phyloP scores from a whole-genome alignment of 179 eudicot genomes.

The Camellia oleifera region DNA sequence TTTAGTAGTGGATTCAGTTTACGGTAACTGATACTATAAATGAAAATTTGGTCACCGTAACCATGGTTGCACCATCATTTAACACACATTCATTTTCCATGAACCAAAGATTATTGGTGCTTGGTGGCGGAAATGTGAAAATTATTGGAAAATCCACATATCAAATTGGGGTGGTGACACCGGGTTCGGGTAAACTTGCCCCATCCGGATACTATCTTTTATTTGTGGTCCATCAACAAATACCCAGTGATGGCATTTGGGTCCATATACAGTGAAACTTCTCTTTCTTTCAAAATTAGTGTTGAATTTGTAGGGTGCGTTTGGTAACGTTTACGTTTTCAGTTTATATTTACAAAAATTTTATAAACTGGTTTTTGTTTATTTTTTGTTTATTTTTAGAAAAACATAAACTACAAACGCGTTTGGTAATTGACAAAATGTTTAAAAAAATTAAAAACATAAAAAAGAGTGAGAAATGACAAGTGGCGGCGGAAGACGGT shows the following conservation, averaged over 20 bases:
- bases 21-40: not conserved
- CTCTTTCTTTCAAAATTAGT: not conserved
- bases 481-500: too few species aligned
- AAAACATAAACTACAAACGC: too few species aligned
- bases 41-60: constrained; percentile 24
- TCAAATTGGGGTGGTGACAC: constrained; percentile 15
- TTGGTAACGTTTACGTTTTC: too few species aligned
- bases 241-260: constrained; percentile 69
- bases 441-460: too few species aligned
- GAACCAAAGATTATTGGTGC: constrained; percentile 66
- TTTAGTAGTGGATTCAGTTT: constrained; percentile 21
- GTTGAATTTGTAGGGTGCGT: too few species aligned
- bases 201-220: constrained; percentile 62
- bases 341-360: too few species aligned
- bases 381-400: too few species aligned
- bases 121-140: constrained; percentile 28
- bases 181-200: constrained; percentile 40
- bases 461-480: too few species aligned
- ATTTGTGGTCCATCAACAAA: constrained; percentile 48
- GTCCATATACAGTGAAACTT: constrained; percentile 28
- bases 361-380: too few species aligned
- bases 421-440: too few species aligned
- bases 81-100: constrained; percentile 76
- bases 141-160: constrained; percentile 13
- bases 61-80: constrained; percentile 62